Evolutionary conservation across 495 filamentous ascomycete species (phyloP), one percentile per base, ranked within the genome.

Genomic region (Penicillium silybi): DNA sequence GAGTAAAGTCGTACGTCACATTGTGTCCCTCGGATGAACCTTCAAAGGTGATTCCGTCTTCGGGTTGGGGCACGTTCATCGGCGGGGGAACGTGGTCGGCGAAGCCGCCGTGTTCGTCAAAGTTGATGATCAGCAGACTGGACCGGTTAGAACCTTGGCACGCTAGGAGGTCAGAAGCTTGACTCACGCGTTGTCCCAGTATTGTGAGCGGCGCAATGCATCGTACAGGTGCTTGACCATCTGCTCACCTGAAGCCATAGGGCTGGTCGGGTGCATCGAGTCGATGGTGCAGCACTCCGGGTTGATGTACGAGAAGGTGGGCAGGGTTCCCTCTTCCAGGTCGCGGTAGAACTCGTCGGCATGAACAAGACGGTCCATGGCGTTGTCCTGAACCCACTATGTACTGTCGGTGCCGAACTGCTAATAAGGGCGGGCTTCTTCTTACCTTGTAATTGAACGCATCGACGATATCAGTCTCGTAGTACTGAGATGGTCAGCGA

Each of bases 161-260:
- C 16, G 11, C n/a, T 22, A 13, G 13, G 2, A 3, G 29, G 26
- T 29, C 9, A 29, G 26, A 29, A 29, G 29, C 4, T 5, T 18
- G 13, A 57, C 61, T 58, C 49, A 69, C 71, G 62, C 67, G 56
- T 68, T 68, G 29, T 76, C 63, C 72, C 73, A 75, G 53, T 76
- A 70, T 34, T 71, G 55, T 16, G 70, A 73, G 17, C 52, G 55
- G 32, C 73, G 71, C n/a, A 76, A 51, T 6, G 73, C 69, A 52
- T 75, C 72, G 57, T 77, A 77, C 40, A 77, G 56, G 39, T 70
- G 67, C 62, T 78, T 78, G 64, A 77, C 64, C 66, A 75, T 69
- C 44, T 67, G 62, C 61, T 77, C 74, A 42, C 74, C 75, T 2
- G 67, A 55, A 4, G 66, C 69, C 63, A 73, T 73, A 51, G 65